Percentiles rank a stretch among this genome's conserved stretches.
These are phyloP conservation scores for Magnolia kwangsiensis DNA, from an alignment of 164 flowering plant genomes.

Conservation along the genomic window DNA sequence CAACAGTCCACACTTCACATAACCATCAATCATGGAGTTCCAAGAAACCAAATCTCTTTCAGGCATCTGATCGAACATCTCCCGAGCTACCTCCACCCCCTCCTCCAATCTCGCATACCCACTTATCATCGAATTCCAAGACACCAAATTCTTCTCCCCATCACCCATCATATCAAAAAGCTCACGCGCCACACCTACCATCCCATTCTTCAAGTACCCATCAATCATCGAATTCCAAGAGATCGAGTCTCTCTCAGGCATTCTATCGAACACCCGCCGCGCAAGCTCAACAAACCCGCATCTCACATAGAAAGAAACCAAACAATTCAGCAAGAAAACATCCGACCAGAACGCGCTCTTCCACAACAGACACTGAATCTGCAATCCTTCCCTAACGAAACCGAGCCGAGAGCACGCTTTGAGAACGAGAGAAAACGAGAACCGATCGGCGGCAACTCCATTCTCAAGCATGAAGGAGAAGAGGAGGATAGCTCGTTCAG, in stretches of 20 bases:
- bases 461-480: conserved; percentile 49
- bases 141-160: conserved; percentile 42
- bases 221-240: conserved; percentile 66
- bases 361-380: conserved; percentile 54
- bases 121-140: conserved; percentile 68
- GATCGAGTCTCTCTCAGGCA: conserved; percentile 45
- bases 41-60: conserved; percentile 62
- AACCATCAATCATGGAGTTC: conserved; percentile 66
- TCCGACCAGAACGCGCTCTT: conserved; percentile 41
- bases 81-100: conserved; percentile 38
- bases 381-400: conserved; percentile 44
- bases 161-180: conserved; percentile 48
- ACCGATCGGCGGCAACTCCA: conserved; percentile 42
- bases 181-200: conserved; percentile 38
- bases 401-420: conserved; percentile 56
- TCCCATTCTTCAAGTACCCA: conserved; percentile 60
- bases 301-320: conserved; percentile 38
- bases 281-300: conserved; percentile 45
- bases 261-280: conserved; percentile 49
- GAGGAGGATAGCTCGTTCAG: conserved; percentile 34
- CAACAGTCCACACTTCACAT: conserved; percentile 49
- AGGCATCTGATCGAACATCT: conserved; percentile 55
- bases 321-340: conserved; percentile 51
- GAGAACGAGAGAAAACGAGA: conserved; percentile 51
- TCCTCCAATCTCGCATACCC: conserved; percentile 39